Evolutionary conservation across 257 asterid species (phyloP), one percentile per base, ranked within the genome.

Genomic region (Vinca minor): DNA sequence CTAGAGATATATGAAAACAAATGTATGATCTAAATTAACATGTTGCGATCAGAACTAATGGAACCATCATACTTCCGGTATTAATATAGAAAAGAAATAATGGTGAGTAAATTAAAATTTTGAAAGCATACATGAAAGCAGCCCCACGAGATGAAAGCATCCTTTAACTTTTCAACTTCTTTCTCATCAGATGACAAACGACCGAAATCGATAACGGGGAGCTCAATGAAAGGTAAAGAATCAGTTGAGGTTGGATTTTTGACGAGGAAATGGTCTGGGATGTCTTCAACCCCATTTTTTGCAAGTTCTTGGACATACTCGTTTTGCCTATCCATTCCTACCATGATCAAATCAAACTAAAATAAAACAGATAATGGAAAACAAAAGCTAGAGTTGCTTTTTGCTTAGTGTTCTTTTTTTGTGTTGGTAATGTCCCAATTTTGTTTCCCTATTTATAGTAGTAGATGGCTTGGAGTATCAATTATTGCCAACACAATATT

Each of bases 131-230:
- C 87, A 86, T 81, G 87, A 70, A 84, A 79, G 78, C 82, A 83
- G 28, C 90, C 82, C 81, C 83, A 79, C 5, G 80, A 62, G 59
- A 55, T 36, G 65, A 84, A 81, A 63, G 87, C 84, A 38, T 79
- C 64, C 4, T 74, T 77, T 66, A 84, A 83, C 21, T 71, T 74
- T 38, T 55, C 73, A 20, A 83, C 85, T 71, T 80, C 75, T 10
- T 55, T 69, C 66, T 58, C 42, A 4, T 38, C 71, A 20, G 75
- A 35, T 8, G 71, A 38, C 68, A 81, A 56, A 3, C 14, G 70
- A 47, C 46, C 20, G n/a, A 77, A 14, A 67, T 81, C 87, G 9
- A 84, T 66, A 1, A 72, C 66, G 23, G 85, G 87, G 26, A 77
- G 67, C 11, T 81, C 75, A 12, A 63, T 29, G 4, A 50, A 4